Evolutionary conservation across 2,329 filamentous ascomycete species (phyloP).

Genomic region (Ophiostoma perfectum): DNA sequence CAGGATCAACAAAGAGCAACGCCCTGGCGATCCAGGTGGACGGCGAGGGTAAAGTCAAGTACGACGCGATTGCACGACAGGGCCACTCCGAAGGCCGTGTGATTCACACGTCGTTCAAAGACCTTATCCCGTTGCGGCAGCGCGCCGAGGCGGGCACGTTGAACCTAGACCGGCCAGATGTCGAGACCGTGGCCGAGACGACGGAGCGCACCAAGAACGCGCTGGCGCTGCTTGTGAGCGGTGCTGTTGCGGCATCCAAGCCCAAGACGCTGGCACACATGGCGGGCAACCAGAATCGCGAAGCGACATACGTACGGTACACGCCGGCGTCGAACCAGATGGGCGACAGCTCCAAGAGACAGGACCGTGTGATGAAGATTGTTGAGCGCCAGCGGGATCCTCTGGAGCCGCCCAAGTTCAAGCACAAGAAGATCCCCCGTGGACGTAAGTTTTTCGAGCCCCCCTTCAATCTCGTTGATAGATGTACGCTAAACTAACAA

Average conservation of each 20-base stretch:
- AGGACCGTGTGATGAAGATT: conserved; percentile 97
- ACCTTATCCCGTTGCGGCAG: conserved; percentile 88
- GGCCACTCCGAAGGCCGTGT: conserved; percentile 80
- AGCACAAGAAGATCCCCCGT: conserved; percentile 95
- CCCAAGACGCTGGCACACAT: conserved; percentile 83
- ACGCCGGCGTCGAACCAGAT: conserved; percentile 88
- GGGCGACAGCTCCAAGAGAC: conserved; percentile 79
- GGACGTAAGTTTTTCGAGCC: conserved; percentile 22
- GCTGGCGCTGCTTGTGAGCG: conserved; percentile 72
- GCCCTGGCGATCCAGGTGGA: conserved; percentile 91
- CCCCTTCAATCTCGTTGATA: neutral
- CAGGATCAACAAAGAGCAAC: conserved; percentile 62
- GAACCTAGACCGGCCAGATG: conserved; percentile 74
- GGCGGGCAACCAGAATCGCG: conserved; percentile 58
- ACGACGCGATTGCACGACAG: conserved; percentile 87
- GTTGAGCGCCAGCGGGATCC: conserved; percentile 90
- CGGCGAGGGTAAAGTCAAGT: conserved; percentile 86
- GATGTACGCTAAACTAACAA: neutral
- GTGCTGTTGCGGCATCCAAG: conserved; percentile 85
- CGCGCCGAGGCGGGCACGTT: conserved; percentile 90
- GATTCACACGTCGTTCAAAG: conserved; percentile 93
- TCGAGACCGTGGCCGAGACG: conserved; percentile 77
- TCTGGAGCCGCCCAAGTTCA: conserved; percentile 96
- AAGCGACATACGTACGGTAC: conserved; percentile 91
- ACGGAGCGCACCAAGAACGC: conserved; percentile 86